Evolutionary conservation across 176 grass and related monocot species (phyloP).

Genomic region (Musa troglodytarum): DNA sequence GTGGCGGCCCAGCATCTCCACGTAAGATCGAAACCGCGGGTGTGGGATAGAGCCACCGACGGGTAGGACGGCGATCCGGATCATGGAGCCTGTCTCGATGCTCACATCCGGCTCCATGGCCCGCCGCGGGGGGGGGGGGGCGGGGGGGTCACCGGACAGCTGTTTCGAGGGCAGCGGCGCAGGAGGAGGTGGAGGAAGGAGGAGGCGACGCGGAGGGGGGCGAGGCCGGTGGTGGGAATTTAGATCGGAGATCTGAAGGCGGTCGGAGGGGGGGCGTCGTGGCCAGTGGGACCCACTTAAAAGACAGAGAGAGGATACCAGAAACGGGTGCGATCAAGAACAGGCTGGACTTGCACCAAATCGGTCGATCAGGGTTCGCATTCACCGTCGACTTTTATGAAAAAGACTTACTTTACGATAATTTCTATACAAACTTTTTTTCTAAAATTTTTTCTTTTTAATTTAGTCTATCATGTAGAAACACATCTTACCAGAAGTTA

Average conservation of each 20-base stretch:
- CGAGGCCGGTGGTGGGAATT: background rate
- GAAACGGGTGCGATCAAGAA: too few species aligned
- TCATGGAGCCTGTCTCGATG: slow-evolving; percentile 77
- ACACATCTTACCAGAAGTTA: too few species aligned
- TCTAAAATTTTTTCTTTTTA: fast-evolving
- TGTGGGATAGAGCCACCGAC: slow-evolving; percentile 71
- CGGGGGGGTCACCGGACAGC: background rate
- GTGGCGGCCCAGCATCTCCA: slow-evolving; percentile 53
- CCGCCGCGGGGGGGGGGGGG: background rate
- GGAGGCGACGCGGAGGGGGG: background rate
- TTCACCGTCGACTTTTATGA: too few species aligned
- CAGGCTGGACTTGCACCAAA: too few species aligned
- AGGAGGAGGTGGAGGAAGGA: background rate
- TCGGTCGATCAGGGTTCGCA: too few species aligned
- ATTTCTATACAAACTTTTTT: too few species aligned
- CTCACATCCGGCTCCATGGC: slow-evolving; percentile 96
- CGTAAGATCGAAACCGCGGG: slow-evolving; percentile 62
- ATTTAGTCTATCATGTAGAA: too few species aligned
- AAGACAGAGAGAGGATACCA: background rate
- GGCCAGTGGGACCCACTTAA: background rate
- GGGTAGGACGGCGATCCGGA: slow-evolving; percentile 79
- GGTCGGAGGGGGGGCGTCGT: background rate
- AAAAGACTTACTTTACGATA: too few species aligned
- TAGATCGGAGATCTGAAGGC: background rate
- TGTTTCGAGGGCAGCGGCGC: background rate